Conservation (phyloP, 2,329 filamentous ascomycete genomes). For the Penicillium sp. region DNA sequence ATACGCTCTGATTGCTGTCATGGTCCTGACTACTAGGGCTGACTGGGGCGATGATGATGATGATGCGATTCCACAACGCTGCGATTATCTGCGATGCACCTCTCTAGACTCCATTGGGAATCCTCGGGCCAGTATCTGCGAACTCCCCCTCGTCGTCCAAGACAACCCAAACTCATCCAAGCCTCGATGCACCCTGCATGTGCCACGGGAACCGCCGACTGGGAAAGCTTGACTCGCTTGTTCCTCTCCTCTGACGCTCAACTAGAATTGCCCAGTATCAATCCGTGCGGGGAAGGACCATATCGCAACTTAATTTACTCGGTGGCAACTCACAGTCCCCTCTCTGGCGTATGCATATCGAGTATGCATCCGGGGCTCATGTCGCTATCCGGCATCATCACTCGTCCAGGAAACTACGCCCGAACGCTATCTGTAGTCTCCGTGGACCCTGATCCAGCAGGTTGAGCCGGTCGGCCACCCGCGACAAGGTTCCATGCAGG, state of each 20-base stretch:
- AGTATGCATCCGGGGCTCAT: neutral
- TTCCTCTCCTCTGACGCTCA: neutral
- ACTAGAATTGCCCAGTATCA: neutral
- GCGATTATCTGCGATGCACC: neutral
- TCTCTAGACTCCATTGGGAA: neutral
- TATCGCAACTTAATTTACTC: constrained; percentile 4
- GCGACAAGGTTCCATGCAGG: neutral
- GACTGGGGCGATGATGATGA: neutral
- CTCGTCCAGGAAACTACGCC: neutral
- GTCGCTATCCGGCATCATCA: neutral
- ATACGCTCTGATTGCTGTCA: constrained; percentile 12
- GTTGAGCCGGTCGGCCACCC: constrained; percentile 11
- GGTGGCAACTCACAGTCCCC: neutral
- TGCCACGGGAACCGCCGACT: constrained; percentile 22
- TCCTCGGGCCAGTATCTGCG: neutral
- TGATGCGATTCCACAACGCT: neutral
- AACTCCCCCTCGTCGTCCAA: neutral
- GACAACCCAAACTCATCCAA: neutral
- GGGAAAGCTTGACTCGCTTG: constrained; percentile 9
- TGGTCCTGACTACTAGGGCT: neutral
- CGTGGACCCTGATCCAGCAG: constrained; percentile 13
- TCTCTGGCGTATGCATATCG: too few relatives aligned
- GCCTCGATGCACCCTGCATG: neutral
- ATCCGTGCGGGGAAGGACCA: constrained; percentile 8
- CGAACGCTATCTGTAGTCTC: neutral